Percentiles rank a stretch among this genome's conserved stretches.
These are phyloP conservation scores for Massariosphaeria phaeospora DNA, from an alignment of 495 filamentous ascomycete species.

Conservation along the genomic window DNA sequence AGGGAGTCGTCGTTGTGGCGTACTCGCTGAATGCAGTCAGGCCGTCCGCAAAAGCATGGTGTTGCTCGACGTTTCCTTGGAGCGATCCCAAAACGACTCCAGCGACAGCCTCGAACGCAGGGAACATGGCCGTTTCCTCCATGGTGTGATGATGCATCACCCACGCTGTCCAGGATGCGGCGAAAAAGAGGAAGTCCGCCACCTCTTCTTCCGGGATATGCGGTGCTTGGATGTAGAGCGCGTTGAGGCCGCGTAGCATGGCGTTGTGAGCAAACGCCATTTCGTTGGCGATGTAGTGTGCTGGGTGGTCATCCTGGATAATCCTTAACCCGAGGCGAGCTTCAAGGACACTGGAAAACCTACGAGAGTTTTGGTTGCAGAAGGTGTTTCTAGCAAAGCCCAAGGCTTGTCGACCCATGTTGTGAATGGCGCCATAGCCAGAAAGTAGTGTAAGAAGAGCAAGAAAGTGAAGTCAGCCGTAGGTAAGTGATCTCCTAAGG, in stretches of 20 bases:
- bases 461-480: too few relatives aligned
- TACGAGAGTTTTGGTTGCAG: too few relatives aligned
- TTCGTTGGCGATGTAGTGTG: slow-evolving; percentile 17
- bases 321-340: too few relatives aligned
- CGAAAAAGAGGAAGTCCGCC: slow-evolving; percentile 14
- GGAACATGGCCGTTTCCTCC: slow-evolving; percentile 21
- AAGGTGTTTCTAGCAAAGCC: too few relatives aligned
- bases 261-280: slow-evolving; percentile 21
- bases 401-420: too few relatives aligned
- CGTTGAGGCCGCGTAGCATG: slow-evolving; percentile 25
- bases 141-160: slow-evolving; percentile 18
- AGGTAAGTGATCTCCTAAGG: too few relatives aligned
- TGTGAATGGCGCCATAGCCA: too few relatives aligned
- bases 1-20: neutral
- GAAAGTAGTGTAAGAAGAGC: too few relatives aligned
- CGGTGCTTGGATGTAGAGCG: slow-evolving; percentile 20
- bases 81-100: slow-evolving; percentile 2
- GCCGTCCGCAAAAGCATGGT: slow-evolving; percentile 13
- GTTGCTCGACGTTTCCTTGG: slow-evolving; percentile 7
- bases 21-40: slow-evolving; percentile 4
- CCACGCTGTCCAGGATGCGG: slow-evolving; percentile 2
- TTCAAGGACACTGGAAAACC: too few relatives aligned
- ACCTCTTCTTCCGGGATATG: neutral
- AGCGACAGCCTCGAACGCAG: slow-evolving; percentile 6
- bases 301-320: slow-evolving; percentile 3